Conservation (phyloP, 192 early-diverging fungal genomes). For the Podila epicladia region DNA sequence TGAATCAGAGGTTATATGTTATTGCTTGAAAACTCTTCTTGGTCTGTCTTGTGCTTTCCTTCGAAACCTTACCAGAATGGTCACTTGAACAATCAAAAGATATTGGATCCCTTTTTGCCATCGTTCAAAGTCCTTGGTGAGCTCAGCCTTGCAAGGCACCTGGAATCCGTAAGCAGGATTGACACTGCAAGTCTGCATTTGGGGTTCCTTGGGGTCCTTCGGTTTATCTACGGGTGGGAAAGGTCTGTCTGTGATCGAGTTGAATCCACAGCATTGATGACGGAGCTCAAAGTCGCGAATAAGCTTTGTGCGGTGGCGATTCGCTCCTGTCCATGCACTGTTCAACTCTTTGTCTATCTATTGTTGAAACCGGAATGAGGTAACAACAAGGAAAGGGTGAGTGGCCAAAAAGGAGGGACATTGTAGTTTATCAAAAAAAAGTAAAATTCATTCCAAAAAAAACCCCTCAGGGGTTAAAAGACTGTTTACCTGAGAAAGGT, state of each 20-base stretch:
- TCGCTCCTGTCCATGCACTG: slow-evolving; percentile 5
- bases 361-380: neutral
- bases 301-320: neutral
- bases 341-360: slow-evolving; percentile 23
- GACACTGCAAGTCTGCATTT: neutral
- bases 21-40: neutral
- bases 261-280: slow-evolving; percentile 24
- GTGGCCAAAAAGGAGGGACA: neutral
- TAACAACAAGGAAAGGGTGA: neutral
- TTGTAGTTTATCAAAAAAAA: neutral
- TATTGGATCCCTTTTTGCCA: slow-evolving; percentile 19
- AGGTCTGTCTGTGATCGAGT: neutral
- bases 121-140: slow-evolving; percentile 23
- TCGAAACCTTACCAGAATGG: slow-evolving; percentile 14
- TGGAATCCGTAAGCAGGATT: slow-evolving; percentile 1
- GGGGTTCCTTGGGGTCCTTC: neutral
- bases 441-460: neutral
- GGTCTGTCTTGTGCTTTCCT: neutral
- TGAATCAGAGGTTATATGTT: neutral
- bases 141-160: slow-evolving; percentile 21
- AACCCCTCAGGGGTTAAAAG: no score
- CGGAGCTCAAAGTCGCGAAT: slow-evolving; percentile 31
- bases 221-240: neutral
- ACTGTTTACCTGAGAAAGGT: slow-evolving; percentile 23
- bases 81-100: slow-evolving; percentile 14